Base-by-base conservation (phyloP, 148 eudicot species). In the Hydrangea macrophylla region DNA sequence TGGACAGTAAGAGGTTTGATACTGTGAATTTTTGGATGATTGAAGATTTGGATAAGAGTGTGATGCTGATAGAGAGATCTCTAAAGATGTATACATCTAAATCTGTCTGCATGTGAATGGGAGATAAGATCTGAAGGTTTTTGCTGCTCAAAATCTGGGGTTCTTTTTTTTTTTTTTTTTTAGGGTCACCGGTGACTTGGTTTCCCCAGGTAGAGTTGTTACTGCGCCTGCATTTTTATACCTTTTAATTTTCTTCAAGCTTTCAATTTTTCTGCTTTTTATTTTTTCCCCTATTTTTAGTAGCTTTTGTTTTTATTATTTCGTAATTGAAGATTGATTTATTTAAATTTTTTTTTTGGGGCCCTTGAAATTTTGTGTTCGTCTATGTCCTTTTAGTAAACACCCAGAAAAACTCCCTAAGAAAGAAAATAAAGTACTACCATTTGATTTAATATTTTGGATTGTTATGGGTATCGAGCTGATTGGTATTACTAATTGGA, bases 51-150 rank as follows among this genome's bases (percentile, higher is more conserved):
- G 60, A 27, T 11, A 28, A 57, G 33, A 48, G 18, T 4, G 15
- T 53, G 56, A 26, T 25, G 36, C 11, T 57, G 36, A 28, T 57
- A 35, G 32, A 27, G 30, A 57, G 1, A 13, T 28, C 10, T 28
- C 22, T 48, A 22, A 48, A 48, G 53, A 10, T 57, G 31, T 28
- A 7, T 26, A 10, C 5, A 3, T 25, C 25, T 55, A 2, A 25
- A 26, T 55, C 30, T 55, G 17, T 11, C 36, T 44, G 51, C 50
- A n/a, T 36, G 40, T 60, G 64, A 24, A 39, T 28, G 50, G 28
- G 51, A 45, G 31, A 54, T 50, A 67, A 68, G 76, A 71, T 79
- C 73, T 54, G 77, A 57, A 22, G 67, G 35, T 44, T 10, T 28
- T 0, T 15, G 26, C 37, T 58, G 13, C 33, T 74, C 40, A 48